phyloP scores from a whole-genome alignment of 352 stramenopile genomes.

The Pythium sukuiense region DNA sequence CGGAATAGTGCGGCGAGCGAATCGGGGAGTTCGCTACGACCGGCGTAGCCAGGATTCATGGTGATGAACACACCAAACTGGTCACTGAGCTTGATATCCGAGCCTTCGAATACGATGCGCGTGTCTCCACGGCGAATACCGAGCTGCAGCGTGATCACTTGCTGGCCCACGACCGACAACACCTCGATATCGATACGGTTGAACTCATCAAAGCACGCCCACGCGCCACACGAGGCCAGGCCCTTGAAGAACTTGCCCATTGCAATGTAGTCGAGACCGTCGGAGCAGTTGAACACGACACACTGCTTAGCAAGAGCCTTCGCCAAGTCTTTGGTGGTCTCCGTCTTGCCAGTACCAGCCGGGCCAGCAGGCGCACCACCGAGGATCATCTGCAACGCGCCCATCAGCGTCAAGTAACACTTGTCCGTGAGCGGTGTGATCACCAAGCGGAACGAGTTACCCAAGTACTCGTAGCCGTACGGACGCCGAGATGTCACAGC shows the following conservation, averaged over 20 bases:
- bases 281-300: constrained; percentile 94
- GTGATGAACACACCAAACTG: constrained; percentile 92
- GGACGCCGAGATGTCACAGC: constrained; percentile 88
- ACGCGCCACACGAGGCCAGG: constrained; percentile 92
- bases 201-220: constrained; percentile 91
- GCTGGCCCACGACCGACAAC: constrained; percentile 84
- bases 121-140: constrained; percentile 79
- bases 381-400: constrained; percentile 94
- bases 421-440: constrained; percentile 97
- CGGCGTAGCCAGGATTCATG: constrained; percentile 90
- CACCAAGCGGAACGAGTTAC: constrained; percentile 94
- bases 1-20: constrained; percentile 86
- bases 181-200: constrained; percentile 91
- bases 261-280: constrained; percentile 93
- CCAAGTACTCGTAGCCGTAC: constrained; percentile 97
- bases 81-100: constrained; percentile 93
- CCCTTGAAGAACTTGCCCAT: constrained; percentile 96
- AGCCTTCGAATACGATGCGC: constrained; percentile 94
- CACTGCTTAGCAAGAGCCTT: constrained; percentile 95
- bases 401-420: constrained; percentile 96
- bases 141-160: constrained; percentile 92
- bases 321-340: constrained; percentile 94
- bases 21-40: constrained; percentile 85
- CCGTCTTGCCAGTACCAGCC: constrained; percentile 93
- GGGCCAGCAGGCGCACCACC: constrained; percentile 92